Percentiles rank a stretch among this genome's conserved stretches.
Evolutionary conservation across 768 basidiomycete genomes (phyloP).

Genomic region (Lentinula detonsa): DNA sequence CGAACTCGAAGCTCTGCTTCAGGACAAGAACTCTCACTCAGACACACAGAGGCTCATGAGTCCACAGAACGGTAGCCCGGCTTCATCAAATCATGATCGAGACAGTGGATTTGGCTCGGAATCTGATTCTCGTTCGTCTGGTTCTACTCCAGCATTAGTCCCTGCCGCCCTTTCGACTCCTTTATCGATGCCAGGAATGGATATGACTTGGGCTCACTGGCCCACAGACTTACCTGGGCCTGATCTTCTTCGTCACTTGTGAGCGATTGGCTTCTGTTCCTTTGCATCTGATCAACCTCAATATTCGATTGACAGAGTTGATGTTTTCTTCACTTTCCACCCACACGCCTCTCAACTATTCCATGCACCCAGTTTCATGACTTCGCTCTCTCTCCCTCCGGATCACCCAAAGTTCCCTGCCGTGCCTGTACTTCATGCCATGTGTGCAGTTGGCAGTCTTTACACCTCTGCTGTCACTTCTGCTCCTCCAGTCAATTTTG

Average conservation of each 20-base stretch:
- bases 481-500: slow-evolving; percentile 45
- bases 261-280: background rate
- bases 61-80: slow-evolving; percentile 1
- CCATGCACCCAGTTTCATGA: slow-evolving; percentile 60
- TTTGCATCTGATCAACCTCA: background rate
- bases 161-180: background rate
- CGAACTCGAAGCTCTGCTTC: slow-evolving; percentile 63
- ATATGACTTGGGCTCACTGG: slow-evolving; percentile 53
- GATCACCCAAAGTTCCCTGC: slow-evolving; percentile 71
- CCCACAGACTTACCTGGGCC: slow-evolving; percentile 57
- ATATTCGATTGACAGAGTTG: slow-evolving; percentile 40
- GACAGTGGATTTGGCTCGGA: slow-evolving; percentile 4
- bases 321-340: slow-evolving; percentile 75
- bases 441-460: slow-evolving; percentile 73
- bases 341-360: slow-evolving; percentile 70
- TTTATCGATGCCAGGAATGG: slow-evolving; percentile 10
- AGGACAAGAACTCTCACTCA: slow-evolving; percentile 39
- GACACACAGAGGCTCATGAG: background rate
- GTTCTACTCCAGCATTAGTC: slow-evolving; percentile 1
- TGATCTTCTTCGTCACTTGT: slow-evolving; percentile 48
- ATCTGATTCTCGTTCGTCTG: slow-evolving; percentile 3
- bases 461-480: slow-evolving; percentile 67
- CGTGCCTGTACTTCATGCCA: slow-evolving; percentile 71
- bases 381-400: slow-evolving; percentile 57
- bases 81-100: background rate